Base-by-base conservation (phyloP, 2,329 filamentous ascomycete genomes). In the Daldinia sp. region DNA sequence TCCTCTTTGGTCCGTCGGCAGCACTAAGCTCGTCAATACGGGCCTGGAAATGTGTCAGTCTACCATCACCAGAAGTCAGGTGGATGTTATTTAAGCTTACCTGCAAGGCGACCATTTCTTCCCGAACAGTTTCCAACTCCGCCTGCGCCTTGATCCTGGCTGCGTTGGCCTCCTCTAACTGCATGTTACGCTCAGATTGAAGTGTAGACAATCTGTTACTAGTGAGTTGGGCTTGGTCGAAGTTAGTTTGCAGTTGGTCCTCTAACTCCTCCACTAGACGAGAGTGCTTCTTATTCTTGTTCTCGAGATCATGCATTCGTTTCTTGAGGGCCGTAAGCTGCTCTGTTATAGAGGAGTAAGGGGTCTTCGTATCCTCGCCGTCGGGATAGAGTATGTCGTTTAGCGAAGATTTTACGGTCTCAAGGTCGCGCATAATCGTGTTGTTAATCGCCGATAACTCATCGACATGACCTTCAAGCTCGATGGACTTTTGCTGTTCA, bases 251-350 rank as follows among this genome's bases (percentile, higher is more conserved):
- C 60, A 99, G 89, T 80, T 99, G 96, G 75, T 98, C 95, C 81
- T 99, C 96, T 4, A 99, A 89, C 81, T 99, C 95, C 79, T 98
- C 93, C 7, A 99, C 93, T 12, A 99, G 85, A 23, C 93, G 90
- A 46, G 93, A 92, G 80, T 96, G 97, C 86, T 97, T 98, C 83
- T 93, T 91, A 84, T 97, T 97, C 81, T 86, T 86, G 46, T 79
- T 84, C 74, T 90, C 87, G 23, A 92, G 81, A 48, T 90, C 88
- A 6, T 77, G 75, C 80, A 91, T 88, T 77, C 89, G 89, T 78
- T 89, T 88, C 79, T 90, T 90, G 71, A 95, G 83, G 4, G 87
- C 85, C 28, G 85, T 81, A 23, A 90, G 77, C 74, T 90, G 87
- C 56, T 89, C 87, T 1, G 81, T 77, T 33, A 90, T 79, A 2